phyloP scores from a whole-genome alignment of 371 early-diverging fungal species.

The Mucor lusitanicus region DNA sequence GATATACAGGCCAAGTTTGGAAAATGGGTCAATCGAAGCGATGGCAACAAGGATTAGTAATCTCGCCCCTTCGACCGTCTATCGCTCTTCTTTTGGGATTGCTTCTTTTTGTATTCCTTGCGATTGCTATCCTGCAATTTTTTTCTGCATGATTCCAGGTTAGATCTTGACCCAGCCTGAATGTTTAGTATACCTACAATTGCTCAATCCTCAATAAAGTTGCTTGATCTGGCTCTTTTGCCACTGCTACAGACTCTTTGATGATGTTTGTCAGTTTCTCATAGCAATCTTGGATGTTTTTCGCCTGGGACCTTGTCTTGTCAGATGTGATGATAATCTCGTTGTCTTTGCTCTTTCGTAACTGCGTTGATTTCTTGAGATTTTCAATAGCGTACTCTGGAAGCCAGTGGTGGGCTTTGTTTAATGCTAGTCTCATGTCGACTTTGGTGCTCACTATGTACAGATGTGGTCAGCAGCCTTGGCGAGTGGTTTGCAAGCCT shows the following conservation, averaged over 20 bases:
- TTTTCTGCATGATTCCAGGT: not conserved
- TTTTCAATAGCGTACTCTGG: constrained; percentile 68
- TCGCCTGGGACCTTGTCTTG: constrained; percentile 76
- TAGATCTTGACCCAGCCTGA: not conserved
- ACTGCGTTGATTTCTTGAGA: constrained; percentile 28
- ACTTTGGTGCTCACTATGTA: constrained; percentile 83
- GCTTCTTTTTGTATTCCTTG: constrained; percentile 36
- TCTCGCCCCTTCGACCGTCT: constrained; percentile 38
- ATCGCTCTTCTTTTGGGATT: constrained; percentile 41
- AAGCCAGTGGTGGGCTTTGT: constrained; percentile 70
- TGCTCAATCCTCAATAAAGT: constrained; percentile 60
- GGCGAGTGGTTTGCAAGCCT: not conserved
- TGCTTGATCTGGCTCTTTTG: constrained; percentile 71
- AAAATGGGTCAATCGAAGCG: constrained; percentile 19
- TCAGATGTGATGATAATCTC: constrained; percentile 80
- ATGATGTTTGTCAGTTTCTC: constrained; percentile 70
- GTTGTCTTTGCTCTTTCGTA: constrained; percentile 67
- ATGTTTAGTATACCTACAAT: constrained; percentile 49
- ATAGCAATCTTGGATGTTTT: constrained; percentile 83
- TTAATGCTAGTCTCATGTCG: constrained; percentile 70
- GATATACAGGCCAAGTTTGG: constrained; percentile 12
- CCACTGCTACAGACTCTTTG: constrained; percentile 66
- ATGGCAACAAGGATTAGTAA: constrained; percentile 14
- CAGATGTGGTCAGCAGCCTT: not conserved
- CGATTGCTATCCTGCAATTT: constrained; percentile 14